Evolutionary conservation across 768 basidiomycete genomes (phyloP).

Genomic region (Goffeauzyma gilvescens): DNA sequence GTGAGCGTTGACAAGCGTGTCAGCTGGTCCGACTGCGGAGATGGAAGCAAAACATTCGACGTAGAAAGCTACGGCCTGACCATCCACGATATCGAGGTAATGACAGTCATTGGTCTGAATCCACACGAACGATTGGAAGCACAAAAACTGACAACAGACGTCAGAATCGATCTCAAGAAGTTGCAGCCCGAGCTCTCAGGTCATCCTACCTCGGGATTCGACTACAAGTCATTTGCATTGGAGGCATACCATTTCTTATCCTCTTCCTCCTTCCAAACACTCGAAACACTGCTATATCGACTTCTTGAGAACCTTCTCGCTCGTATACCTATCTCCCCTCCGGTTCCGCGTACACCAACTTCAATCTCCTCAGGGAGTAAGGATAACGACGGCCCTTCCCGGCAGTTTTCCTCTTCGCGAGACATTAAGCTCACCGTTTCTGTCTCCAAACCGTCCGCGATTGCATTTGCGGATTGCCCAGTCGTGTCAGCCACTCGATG

Average conservation of each 20-base stretch:
- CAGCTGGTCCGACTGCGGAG: too few species aligned
- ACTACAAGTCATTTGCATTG: constrained; percentile 36
- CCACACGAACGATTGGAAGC: constrained; percentile 45
- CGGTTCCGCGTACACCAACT: too few species aligned
- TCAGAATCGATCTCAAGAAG: constrained; percentile 20
- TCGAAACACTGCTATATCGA: constrained; percentile 50
- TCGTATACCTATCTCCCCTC: constrained; percentile 16
- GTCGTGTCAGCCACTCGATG: constrained; percentile 42
- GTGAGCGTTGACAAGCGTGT: too few species aligned
- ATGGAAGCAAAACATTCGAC: too few species aligned
- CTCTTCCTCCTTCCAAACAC: constrained; percentile 41
- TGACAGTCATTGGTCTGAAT: constrained; percentile 49
- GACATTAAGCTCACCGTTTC: constrained; percentile 37
- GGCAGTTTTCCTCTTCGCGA: too few species aligned
- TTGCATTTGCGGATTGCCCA: constrained; percentile 48
- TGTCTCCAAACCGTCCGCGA: constrained; percentile 53
- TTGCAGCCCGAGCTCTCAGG: neutral
- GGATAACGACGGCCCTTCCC: too few species aligned
- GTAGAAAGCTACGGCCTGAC: constrained; percentile 30
- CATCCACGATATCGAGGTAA: constrained; percentile 39
- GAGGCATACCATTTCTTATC: constrained; percentile 36
- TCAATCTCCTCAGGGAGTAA: too few species aligned
- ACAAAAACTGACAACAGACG: constrained; percentile 44
- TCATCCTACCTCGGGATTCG: constrained; percentile 28
- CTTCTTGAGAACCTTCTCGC: constrained; percentile 39